Percentiles rank a stretch among this genome's conserved stretches.
phyloP scores from a whole-genome alignment of 2,329 filamentous ascomycete species.

The Sclerotinia trifoliorum region DNA sequence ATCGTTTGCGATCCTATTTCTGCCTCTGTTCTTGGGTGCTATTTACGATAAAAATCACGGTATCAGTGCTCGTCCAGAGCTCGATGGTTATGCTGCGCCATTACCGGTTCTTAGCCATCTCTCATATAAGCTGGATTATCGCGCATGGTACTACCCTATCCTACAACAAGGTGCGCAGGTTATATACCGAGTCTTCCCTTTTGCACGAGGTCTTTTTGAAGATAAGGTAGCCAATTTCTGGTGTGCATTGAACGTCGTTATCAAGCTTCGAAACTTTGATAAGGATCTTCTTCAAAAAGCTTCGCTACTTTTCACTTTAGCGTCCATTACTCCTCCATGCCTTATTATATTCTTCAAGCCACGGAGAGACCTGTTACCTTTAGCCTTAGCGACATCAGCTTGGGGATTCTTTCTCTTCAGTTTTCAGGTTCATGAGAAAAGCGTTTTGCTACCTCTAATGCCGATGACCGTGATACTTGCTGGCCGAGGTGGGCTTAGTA shows the following conservation, averaged over 20 bases:
- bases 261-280: conserved; percentile 80
- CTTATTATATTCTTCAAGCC: conserved; percentile 76
- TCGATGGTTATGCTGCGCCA: conserved; percentile 58
- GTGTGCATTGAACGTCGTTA: conserved; percentile 85
- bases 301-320: conserved; percentile 72
- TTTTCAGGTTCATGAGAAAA: conserved; percentile 98
- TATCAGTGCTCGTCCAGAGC: conserved; percentile 55
- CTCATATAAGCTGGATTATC: conserved; percentile 57
- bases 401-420: conserved; percentile 99
- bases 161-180: conserved; percentile 79
- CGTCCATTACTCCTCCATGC: conserved; percentile 76
- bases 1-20: conserved; percentile 72
- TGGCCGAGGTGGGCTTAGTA: conserved; percentile 72
- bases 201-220: conserved; percentile 92
- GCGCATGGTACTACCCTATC: conserved; percentile 70
- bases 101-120: conserved; percentile 62
- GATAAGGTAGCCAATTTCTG: conserved; percentile 99
- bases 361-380: conserved; percentile 71
- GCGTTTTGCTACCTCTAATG: conserved; percentile 84
- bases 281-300: conserved; percentile 69
- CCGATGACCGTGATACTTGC: conserved; percentile 89
- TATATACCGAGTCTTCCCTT: conserved; percentile 91
- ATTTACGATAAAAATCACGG: conserved; percentile 66
- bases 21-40: conserved; percentile 72
- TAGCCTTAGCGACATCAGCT: conserved; percentile 77